These are phyloP conservation scores for Leccinum ochraceum DNA, from an alignment of 768 basidiomycete species.

Conservation along the genomic window DNA sequence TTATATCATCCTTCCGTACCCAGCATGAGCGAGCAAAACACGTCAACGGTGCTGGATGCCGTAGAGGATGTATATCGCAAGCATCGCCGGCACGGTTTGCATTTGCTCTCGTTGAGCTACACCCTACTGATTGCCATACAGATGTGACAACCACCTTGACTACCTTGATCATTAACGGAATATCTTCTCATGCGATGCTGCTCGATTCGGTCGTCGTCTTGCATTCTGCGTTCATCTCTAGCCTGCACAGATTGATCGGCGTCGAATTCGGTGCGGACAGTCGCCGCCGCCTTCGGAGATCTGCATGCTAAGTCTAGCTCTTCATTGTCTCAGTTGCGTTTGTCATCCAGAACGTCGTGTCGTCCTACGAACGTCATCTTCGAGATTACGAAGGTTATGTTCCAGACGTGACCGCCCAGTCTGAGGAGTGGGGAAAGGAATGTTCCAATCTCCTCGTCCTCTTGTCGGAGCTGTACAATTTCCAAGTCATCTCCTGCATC, in stretches of 20 bases:
- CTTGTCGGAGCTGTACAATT: constrained; percentile 92
- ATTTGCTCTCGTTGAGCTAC: background rate
- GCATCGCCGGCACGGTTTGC: constrained; percentile 73
- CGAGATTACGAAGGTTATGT: constrained; percentile 27
- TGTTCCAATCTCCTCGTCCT: constrained; percentile 86
- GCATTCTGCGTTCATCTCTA: constrained; percentile 82
- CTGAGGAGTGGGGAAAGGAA: constrained; percentile 71
- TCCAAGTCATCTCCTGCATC: constrained; percentile 86
- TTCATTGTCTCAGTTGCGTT: constrained; percentile 59
- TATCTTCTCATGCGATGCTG: constrained; percentile 76
- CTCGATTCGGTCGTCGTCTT: constrained; percentile 90
- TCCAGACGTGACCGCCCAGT: constrained; percentile 18
- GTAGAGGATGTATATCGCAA: constrained; percentile 78
- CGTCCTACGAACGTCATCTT: constrained; percentile 65
- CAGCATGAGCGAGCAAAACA: constrained; percentile 91
- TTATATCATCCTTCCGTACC: constrained; percentile 1
- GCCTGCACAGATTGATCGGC: constrained; percentile 78
- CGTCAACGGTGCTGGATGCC: constrained; percentile 67
- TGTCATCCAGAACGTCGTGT: constrained; percentile 74
- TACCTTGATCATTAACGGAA: constrained; percentile 71
- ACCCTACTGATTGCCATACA: constrained; percentile 32
- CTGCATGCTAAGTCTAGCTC: background rate
- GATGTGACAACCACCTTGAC: constrained; percentile 84
- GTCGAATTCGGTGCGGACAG: constrained; percentile 79
- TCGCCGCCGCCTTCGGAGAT: background rate